A percentile compares a stretch with the other conserved stretches of the same genome.
Evolutionary conservation across 768 basidiomycete genomes (phyloP).

Genomic region (Pilatotrama ljubarskyi): DNA sequence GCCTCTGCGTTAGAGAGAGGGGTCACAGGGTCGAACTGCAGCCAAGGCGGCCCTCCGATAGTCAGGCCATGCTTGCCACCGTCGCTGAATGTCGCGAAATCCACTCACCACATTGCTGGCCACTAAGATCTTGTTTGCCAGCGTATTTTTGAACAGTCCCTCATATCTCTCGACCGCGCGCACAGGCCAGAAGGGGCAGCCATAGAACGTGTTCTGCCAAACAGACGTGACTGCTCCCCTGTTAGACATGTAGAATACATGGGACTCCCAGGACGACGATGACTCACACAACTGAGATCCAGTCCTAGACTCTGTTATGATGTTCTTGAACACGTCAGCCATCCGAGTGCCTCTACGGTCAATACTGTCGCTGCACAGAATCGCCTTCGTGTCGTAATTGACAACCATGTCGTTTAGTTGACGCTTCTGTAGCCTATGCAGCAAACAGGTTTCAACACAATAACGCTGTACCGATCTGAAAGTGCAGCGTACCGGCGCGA

Average conservation of each 20-base stretch:
- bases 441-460: no score
- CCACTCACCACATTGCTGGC: neutral
- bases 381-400: neutral
- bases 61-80: no score
- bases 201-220: neutral
- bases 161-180: neutral
- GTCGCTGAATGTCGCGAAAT: no score
- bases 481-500: neutral
- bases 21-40: conserved; percentile 20
- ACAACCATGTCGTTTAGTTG: neutral
- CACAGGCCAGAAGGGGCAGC: neutral
- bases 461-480: no score
- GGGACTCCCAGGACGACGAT: neutral
- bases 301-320: neutral
- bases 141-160: neutral
- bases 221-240: neutral
- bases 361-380: conserved; percentile 11
- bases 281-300: conserved; percentile 6
- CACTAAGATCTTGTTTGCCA: neutral
- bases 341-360: conserved; percentile 1
- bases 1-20: conserved; percentile 16
- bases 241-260: no score
- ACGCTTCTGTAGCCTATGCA: neutral
- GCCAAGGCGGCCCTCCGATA: no score
- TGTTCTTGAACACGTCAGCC: conserved; percentile 2